Base-by-base conservation (phyloP, 495 filamentous ascomycete genomes). In the Aspergillus hancockii region DNA sequence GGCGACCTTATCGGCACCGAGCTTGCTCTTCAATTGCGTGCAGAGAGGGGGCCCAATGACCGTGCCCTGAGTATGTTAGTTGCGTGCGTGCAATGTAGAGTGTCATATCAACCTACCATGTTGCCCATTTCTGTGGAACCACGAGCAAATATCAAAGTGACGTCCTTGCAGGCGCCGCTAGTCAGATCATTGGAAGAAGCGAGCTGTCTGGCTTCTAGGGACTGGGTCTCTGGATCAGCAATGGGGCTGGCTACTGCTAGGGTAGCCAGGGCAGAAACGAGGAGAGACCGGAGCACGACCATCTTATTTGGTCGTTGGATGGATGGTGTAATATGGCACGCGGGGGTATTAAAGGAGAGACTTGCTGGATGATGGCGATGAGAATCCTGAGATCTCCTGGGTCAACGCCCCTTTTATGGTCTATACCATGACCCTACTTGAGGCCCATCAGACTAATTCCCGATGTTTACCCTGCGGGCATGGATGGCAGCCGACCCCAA, bases 101-200 rank as follows among this genome's bases (percentile, higher is more conserved):
- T 0, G 19, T 28, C 7, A 30, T n/a, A 22, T 28, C 21, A 19
- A 14, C 54, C 13, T 31, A 82, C 82, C 71, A 84, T 75, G 67
- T 85, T 84, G 46, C 81, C 83, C 10, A 68, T 49, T 45, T 82
- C 79, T 19, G 74, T 78, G 31, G 74, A 79, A 4, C 79, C 79
- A 54, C 79, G 79, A 18, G 83, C 82, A 55, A 73, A 83, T 62
- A 83, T 76, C 60, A 83, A 76, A 54, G 79, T 77, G 25, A 82
- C 71, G 23, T 67, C 62, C n/a, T 75, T 74, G 64, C 81, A 83
- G 23, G 68, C 68, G 19, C 70, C 69, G 3, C 69, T 55, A 32
- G 71, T 68, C 53, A 81, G 79, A 30, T 83, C 79, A 46, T 76
- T 80, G 22, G 63, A 43, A 57, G 25, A 32, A 28, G 59, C 51